Conservation (phyloP, 2,329 filamentous ascomycete species). For the Parastagonospora avenae region DNA sequence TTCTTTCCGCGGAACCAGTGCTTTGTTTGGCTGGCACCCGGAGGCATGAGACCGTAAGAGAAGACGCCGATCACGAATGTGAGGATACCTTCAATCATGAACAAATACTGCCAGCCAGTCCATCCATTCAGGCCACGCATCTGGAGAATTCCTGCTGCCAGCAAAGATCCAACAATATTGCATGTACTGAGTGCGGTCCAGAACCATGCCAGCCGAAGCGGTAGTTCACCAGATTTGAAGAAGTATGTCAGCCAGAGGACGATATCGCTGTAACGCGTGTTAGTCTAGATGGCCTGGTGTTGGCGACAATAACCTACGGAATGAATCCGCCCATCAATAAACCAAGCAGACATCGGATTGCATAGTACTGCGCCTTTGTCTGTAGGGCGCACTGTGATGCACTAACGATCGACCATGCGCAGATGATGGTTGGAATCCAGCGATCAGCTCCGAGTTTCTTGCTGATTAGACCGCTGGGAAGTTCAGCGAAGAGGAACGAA, state of each 20-base stretch:
- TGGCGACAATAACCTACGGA: constrained; percentile 9
- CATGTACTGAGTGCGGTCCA: constrained; percentile 49
- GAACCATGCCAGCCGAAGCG: constrained; percentile 50
- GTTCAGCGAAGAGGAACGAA: constrained; percentile 55
- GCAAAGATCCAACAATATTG: constrained; percentile 45
- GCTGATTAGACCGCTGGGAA: constrained; percentile 57
- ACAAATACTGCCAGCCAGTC: constrained; percentile 49
- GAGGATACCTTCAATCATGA: constrained; percentile 62
- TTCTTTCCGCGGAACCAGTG: constrained; percentile 62
- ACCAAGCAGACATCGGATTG: constrained; percentile 48
- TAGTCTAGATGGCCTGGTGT: constrained; percentile 16
- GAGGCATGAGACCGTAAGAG: constrained; percentile 62
- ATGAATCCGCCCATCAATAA: constrained; percentile 43
- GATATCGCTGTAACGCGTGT: constrained; percentile 42
- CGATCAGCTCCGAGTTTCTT: constrained; percentile 58
- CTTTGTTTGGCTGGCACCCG: constrained; percentile 54
- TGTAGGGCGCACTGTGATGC: constrained; percentile 45
- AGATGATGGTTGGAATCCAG: constrained; percentile 47
- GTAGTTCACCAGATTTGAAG: constrained; percentile 48
- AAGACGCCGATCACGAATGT: constrained; percentile 60
- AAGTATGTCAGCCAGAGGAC: constrained; percentile 52
- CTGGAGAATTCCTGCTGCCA: constrained; percentile 49
- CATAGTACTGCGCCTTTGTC: constrained; percentile 43
- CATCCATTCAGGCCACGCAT: constrained; percentile 50
- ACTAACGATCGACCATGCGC: constrained; percentile 43